A percentile compares a stretch with the other conserved stretches of the same genome.
Evolutionary conservation across 371 early-diverging fungal species (phyloP).

Genomic region (Rhizopus microsporus): DNA sequence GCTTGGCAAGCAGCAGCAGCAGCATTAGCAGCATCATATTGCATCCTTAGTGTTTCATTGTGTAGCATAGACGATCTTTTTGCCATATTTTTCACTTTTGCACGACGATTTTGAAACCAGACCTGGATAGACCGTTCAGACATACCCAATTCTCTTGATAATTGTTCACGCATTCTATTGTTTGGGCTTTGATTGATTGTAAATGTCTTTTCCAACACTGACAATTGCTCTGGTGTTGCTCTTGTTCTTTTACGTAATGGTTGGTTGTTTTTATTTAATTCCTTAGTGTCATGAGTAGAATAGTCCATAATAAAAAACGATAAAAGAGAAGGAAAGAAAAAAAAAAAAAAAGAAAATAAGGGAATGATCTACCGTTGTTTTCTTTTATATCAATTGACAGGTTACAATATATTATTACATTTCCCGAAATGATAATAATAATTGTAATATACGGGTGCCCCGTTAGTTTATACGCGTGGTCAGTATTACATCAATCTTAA

Average conservation of each 20-base stretch:
- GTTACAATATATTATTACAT: conserved; percentile 8
- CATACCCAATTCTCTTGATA: conserved; percentile 85
- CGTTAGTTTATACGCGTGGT: not conserved
- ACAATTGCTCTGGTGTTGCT: conserved; percentile 67
- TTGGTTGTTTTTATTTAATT: conserved; percentile 2
- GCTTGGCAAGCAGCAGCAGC: conserved; percentile 33
- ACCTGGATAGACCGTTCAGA: conserved; percentile 90
- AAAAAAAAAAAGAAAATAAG: conserved; percentile 10
- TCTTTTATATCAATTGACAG: conserved; percentile 16
- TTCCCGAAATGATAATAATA: not conserved
- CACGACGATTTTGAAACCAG: conserved; percentile 98
- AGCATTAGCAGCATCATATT: conserved; percentile 30
- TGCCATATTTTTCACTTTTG: conserved; percentile 76
- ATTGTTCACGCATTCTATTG: conserved; percentile 73
- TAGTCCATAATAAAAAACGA: not conserved
- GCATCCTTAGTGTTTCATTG: conserved; percentile 42
- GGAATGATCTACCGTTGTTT: conserved; percentile 2
- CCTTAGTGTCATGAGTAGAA: not conserved
- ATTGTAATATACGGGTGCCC: not conserved
- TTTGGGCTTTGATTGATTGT: conserved; percentile 66
- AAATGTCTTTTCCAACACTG: conserved; percentile 68
- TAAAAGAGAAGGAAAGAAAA: conserved; percentile 1
- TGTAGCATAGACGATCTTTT: conserved; percentile 48
- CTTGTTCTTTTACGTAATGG: conserved; percentile 60
- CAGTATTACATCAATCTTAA: too few relatives aligned